phyloP scores from a whole-genome alignment of 2,329 filamentous ascomycete species.

The Calonectria crousiana region DNA sequence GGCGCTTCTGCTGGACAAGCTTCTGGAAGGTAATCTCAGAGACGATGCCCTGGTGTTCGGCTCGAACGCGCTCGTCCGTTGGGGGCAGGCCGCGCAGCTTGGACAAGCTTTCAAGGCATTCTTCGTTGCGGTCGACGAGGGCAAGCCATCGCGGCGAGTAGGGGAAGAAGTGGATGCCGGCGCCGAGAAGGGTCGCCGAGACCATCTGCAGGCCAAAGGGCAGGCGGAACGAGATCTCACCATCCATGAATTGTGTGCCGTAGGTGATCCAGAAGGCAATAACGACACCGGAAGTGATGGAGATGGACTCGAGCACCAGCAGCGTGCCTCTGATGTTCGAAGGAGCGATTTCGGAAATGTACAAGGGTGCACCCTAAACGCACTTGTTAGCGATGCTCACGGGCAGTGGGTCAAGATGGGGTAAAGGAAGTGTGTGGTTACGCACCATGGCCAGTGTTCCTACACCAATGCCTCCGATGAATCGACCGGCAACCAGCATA shows the following conservation, averaged over 20 bases:
- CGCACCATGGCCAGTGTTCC: slow-evolving; percentile 62
- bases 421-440: not conserved
- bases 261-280: slow-evolving; percentile 50
- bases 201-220: slow-evolving; percentile 59
- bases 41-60: slow-evolving; percentile 62
- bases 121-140: slow-evolving; percentile 51
- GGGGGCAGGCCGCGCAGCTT: slow-evolving; percentile 55
- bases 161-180: slow-evolving; percentile 59
- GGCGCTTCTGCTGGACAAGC: slow-evolving; percentile 20
- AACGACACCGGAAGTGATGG: slow-evolving; percentile 48
- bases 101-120: slow-evolving; percentile 51
- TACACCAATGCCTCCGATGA: slow-evolving; percentile 66
- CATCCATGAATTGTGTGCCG: slow-evolving; percentile 57
- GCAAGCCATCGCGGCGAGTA: slow-evolving; percentile 61
- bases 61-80: slow-evolving; percentile 56
- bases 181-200: slow-evolving; percentile 40
- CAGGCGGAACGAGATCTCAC: slow-evolving; percentile 58
- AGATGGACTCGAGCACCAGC: slow-evolving; percentile 48
- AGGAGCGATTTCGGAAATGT: slow-evolving; percentile 47
- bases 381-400: not conserved
- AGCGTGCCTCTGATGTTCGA: slow-evolving; percentile 45
- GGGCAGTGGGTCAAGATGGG: not conserved
- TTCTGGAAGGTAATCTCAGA: slow-evolving; percentile 61
- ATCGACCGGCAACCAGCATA: slow-evolving; percentile 65
- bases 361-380: slow-evolving; percentile 31